Evolutionary conservation across 768 basidiomycete species (phyloP), one percentile per base, ranked within the genome.

Genomic region (Coprinellus micaceus): DNA sequence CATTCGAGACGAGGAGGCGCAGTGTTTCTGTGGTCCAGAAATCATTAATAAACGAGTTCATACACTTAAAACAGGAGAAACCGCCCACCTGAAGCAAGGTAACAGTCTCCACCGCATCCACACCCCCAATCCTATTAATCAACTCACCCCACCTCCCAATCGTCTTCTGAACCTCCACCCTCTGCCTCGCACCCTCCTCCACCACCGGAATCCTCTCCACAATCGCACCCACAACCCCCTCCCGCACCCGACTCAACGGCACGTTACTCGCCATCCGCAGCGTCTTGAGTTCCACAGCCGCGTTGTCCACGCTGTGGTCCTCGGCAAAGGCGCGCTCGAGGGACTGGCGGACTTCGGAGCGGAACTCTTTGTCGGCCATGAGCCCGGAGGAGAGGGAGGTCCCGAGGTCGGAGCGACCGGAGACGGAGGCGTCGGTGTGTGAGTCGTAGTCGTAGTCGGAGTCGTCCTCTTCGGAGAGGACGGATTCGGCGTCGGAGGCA

Each of bases 191-290:
- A 0, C 79, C 75, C 29, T 82, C 82, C 2, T 77, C 80, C 1
- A 85, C 77, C 40, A 92, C 71, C 48, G 74, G 75, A 45, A 94
- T 86, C 57, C 81, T 81, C 57, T 85, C 83, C 54, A 96, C 85
- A 56, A 98, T 79, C 37, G 85, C 89, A n/a, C 80, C 80, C 36
- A 98, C 78, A n/a, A 98, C 91, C 15, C 89, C 89, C 69, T 94
- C 89, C 51, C 90, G 80, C 15, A 97, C 94, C 50, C 85, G 79
- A n/a, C 80, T 81, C 19, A 97, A 79, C 11, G 91, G 82, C 25
- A 98, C 96, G 64, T 98, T 98, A 64, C 88, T 91, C 33, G 94
- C 93, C 92, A 98, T 96, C 48, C 95, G 89, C 44, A 99, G 81
- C 43, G 96, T 97, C 74, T 96, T 94, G 58, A 98, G 80, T 68